Base-by-base conservation (phyloP, 148 eudicot species). In the Limonium bicolor region DNA sequence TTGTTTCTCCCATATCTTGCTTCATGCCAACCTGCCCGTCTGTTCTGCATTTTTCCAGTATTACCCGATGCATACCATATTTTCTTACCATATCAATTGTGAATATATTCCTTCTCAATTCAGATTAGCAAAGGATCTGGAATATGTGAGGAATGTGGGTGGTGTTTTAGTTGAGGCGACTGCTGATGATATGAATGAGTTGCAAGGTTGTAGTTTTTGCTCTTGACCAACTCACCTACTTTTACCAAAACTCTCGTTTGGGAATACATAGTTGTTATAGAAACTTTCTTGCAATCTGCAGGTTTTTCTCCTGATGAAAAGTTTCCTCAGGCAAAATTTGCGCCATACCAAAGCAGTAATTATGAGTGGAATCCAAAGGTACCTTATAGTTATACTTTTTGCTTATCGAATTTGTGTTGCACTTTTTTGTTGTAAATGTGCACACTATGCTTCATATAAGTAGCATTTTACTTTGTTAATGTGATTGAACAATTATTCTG, bases 341-440 rank as follows among this genome's bases (percentile, higher is more conserved):
- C 99, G 32, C 85, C 99, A 37, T 85, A 85, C 48, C 47, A 48
- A 41, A 76, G 62, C 56, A 53, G 39, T 45, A 67, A 48, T 27
- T 71, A 75, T 63, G 66, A 78, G 58, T 92, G 99, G 99, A 92
- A 92, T 60, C 99, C 94, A 50, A 53, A 65, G 55, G 99, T 92
- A 92, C 61, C 93, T 61, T 26, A 39, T 32, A 50, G 30, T 52
- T 63, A 32, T 23, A 14, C 26, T 53, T 27, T 28, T 30, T 41
- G 15, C 27, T 21, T 41, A 22, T 37, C 6, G 20, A 37, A 16
- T 12, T 37, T 16, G 41, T 17, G 41, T 11, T 4, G 7, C 21
- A 16, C 41, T 37, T 20, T 37, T 37, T 14, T 37, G 19, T 22
- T 16, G 20, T 37, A 17, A 16, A 17, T 0, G 16, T 37, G 16